phyloP scores from a whole-genome alignment of 805 yeast species.

The Pichia gijzeniarum region DNA sequence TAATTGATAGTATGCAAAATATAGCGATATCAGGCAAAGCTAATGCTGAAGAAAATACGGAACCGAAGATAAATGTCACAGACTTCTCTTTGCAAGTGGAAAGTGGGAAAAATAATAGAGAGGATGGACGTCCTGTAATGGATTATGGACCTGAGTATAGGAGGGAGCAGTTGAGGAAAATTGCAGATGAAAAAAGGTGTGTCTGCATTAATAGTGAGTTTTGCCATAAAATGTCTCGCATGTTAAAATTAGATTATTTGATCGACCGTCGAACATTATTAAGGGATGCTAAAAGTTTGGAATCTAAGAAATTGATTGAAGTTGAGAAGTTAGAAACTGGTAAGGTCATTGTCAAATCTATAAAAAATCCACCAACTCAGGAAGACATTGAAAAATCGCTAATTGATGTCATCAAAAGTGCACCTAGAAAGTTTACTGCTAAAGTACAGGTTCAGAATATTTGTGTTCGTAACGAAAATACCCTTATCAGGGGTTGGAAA shows the following conservation, averaged over 20 bases:
- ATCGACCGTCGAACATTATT: slow-evolving; percentile 51
- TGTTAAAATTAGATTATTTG: slow-evolving; percentile 31
- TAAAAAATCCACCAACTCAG: slow-evolving; percentile 15
- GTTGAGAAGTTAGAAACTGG: slow-evolving; percentile 10
- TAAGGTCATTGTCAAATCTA: slow-evolving; percentile 13
- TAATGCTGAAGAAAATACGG: no score
- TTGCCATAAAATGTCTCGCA: slow-evolving; percentile 34
- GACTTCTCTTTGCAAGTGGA: no score
- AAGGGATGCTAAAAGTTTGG: slow-evolving; percentile 37
- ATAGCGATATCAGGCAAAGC: no score
- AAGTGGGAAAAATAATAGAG: not conserved
- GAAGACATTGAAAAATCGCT: slow-evolving; percentile 9
- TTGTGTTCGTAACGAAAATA: slow-evolving; percentile 7
- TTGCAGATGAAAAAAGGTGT: slow-evolving; percentile 42
- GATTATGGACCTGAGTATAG: slow-evolving; percentile 27
- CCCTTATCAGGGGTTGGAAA: slow-evolving; percentile 10
- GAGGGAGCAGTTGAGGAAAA: slow-evolving; percentile 28
- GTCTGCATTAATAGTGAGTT: slow-evolving; percentile 37
- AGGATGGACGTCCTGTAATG: slow-evolving; percentile 1
- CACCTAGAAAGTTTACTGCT: slow-evolving; percentile 10
- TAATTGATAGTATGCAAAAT: not conserved
- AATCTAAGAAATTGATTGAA: slow-evolving; percentile 23
- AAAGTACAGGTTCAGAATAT: slow-evolving; percentile 9
- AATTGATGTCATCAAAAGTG: not conserved
- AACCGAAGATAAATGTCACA: no score